These are phyloP conservation scores for Oryza australiensis DNA, from an alignment of 176 grass and related monocot species.

Conservation along the genomic window DNA sequence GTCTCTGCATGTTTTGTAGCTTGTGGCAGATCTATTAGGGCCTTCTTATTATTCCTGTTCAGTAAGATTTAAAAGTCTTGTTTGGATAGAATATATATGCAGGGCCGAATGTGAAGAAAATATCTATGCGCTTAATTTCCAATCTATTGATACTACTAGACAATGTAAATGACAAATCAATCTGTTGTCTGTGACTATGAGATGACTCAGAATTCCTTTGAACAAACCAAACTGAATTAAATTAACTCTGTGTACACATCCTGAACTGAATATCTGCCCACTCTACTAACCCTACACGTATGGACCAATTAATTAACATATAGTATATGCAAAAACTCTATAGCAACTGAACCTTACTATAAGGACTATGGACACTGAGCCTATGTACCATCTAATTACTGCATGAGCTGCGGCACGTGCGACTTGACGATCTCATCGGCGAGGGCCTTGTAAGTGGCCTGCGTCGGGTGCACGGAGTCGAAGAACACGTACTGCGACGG, in stretches of 20 bases:
- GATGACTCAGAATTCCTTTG: background rate
- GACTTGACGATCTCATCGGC: conserved; percentile 42
- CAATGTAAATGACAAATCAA: too few species aligned
- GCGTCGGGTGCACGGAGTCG: conserved; percentile 67
- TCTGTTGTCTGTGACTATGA: background rate
- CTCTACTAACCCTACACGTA: too few species aligned
- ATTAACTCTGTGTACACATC: background rate
- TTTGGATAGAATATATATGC: too few species aligned
- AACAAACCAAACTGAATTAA: background rate
- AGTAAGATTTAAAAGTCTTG: background rate
- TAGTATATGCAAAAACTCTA: too few species aligned
- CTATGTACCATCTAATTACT: background rate
- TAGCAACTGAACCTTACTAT: background rate
- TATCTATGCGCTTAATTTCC: too few species aligned
- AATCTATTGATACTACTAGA: too few species aligned
- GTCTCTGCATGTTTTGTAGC: too few species aligned
- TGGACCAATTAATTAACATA: background rate
- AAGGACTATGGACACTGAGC: background rate
- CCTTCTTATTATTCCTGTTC: background rate
- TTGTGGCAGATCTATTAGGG: background rate
- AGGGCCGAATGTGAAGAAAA: too few species aligned
- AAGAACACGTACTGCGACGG: conserved; percentile 56
- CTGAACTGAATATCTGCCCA: background rate
- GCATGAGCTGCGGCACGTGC: conserved; percentile 22
- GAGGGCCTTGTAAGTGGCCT: conserved; percentile 52